phyloP scores from a whole-genome alignment of 306 rosid genomes.

The Medicago ruthenica region DNA sequence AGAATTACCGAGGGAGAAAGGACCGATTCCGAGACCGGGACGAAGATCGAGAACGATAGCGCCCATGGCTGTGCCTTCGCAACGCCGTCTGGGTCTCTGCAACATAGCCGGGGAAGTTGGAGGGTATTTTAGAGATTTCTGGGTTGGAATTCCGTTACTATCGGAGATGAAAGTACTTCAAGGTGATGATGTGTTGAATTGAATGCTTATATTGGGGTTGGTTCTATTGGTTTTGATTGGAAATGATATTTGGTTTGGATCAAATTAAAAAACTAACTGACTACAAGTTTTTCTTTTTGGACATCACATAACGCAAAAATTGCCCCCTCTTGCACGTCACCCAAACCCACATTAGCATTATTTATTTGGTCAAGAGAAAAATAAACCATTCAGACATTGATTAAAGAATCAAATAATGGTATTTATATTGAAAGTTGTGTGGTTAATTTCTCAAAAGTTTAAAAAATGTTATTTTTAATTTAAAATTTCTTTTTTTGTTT shows the following conservation, averaged over 20 bases:
- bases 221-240: not conserved
- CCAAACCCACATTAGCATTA: not conserved
- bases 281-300: not conserved
- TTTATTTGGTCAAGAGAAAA: too few species aligned
- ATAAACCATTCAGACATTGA: too few species aligned
- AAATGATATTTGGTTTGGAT: constrained; percentile 3
- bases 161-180: constrained; percentile 42
- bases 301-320: not conserved
- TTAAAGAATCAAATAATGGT: too few species aligned
- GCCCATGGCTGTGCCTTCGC: constrained; percentile 99
- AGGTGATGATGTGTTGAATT: constrained; percentile 9
- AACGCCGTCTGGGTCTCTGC: constrained; percentile 92
- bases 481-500: too few species aligned
- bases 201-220: constrained; percentile 36
- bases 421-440: too few species aligned
- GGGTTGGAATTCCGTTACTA: constrained; percentile 48
- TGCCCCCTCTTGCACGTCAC: constrained; percentile 41
- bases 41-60: constrained; percentile 97
- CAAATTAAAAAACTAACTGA: not conserved
- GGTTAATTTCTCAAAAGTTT: too few species aligned
- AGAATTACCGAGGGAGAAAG: constrained; percentile 77
- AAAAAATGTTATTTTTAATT: too few species aligned
- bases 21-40: constrained; percentile 89
- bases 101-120: constrained; percentile 44
- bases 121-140: constrained; percentile 29